Evolutionary conservation across 129 eudicot genomes (phyloP), one percentile per base, ranked within the genome.

Genomic region (Helianthus tuberosus): DNA sequence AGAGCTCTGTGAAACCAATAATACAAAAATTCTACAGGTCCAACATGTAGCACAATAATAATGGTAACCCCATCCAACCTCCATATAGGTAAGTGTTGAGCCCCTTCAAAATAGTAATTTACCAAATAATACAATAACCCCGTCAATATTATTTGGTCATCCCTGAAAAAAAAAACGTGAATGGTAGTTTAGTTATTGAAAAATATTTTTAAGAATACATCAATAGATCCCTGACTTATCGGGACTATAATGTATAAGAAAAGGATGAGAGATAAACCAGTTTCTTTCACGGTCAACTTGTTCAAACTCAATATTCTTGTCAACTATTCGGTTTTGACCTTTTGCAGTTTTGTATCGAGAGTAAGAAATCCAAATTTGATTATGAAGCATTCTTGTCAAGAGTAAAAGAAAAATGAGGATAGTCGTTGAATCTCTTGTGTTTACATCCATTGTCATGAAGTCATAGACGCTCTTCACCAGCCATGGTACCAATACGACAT

Each of bases 1-100:
- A 89, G 76, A 25, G 87, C 86, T 75, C 91, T 82, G 53, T 89
- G 96, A 47, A 89, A 79, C 96, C 96, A 89, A 44, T 89, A 89
- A 39, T 89, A 89, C 11, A 89, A 58, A 23, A 84, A 86, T 68
- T 89, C 96, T 7, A 89, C 92, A 0, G 83, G 85, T 8, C 90
- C 87, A 29, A 39, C 55, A 50, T 89, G 96, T 9, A 89, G 83
- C 48, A 86, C 68, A 8, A 44, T 54, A 15, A 78, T 29, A 9
- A 89, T 82, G 15, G 87, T 44, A 0, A 84, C 55, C 29, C 96
- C 96, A 41, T 89, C 90, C 10, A 70, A 52, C 64, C 92, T 85
- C 96, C 96, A 89, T 8, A 79, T 3, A 6, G 96, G 90, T 7
- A 86, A 0, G 41, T 75, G 50, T 32, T 74, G 73, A 6, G 77